Base-by-base conservation (phyloP, 257 asterid species). In the Thymus mandschuricus region DNA sequence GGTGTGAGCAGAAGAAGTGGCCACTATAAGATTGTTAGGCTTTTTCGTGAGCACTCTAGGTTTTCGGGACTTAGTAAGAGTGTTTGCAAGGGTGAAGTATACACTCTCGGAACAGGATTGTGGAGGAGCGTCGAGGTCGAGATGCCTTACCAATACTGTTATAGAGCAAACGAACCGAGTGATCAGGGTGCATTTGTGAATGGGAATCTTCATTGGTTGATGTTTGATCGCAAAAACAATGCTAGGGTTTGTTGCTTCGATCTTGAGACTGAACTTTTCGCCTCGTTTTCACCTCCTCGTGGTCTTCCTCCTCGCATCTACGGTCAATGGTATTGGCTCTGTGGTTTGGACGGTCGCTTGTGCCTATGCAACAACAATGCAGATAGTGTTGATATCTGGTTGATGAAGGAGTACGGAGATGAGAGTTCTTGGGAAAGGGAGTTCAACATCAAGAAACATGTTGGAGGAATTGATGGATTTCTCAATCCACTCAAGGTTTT, bases 191-290 rank as follows among this genome's bases (percentile, higher is more conserved):
- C 52, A 2, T 79, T 69, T 40, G n/a, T 84, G 35, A 81, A 79
- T 28, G 86, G 86, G 2, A 78, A 70, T 57, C 74, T 84, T 46
- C 84, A 81, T 7, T 83, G 85, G 85, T 49, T 83, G 40, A 6
- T 6, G 40, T 3, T 21, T 21, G 21, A 21, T 21, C 21, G 21
- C 21, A 21, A 21, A 21, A 21, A 21, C 21, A 21, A 21, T 21
- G 21, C 21, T 21, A 21, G 40, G 38, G 5, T 35, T 35, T 35
- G 5, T 35, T 35, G 80, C 56, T 66, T 80, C 0, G 59, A 52
- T 52, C 59, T 52, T 2, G 59, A 52, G 21, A 15, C 12, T 0
- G 62, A 57, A 2, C 4, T 30, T 29, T 57, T 10, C 29, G 40
- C 40, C n/a, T 35, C 40, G 21, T 35, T 1, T 3, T 35, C 40